A percentile compares a stretch with the other conserved stretches of the same genome.
These are phyloP conservation scores for Babesia bigemina DNA, from an alignment of 169 alveolate species.

Conservation along the genomic window DNA sequence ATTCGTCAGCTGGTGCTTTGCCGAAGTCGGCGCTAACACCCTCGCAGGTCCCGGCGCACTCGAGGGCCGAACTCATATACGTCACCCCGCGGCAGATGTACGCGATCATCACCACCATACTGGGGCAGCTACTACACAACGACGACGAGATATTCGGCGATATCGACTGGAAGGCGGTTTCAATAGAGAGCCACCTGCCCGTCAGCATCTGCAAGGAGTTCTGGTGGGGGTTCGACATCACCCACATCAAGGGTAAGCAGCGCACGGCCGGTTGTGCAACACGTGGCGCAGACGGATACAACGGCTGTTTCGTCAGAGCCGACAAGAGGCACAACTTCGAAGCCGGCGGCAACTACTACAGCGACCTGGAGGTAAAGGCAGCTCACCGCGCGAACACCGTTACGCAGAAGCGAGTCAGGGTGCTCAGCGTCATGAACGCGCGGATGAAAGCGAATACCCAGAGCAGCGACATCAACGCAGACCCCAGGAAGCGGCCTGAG, in stretches of 20 bases:
- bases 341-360: conserved; percentile 30
- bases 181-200: conserved; percentile 33
- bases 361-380: conserved; percentile 35
- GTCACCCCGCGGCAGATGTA: neutral
- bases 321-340: conserved; percentile 43
- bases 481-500: neutral
- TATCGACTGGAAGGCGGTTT: conserved; percentile 56
- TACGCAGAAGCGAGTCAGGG: conserved; percentile 43
- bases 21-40: neutral
- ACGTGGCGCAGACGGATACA: conserved; percentile 14
- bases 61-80: neutral
- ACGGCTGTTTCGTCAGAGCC: conserved; percentile 34
- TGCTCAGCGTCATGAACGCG: neutral
- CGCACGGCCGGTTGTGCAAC: neutral
- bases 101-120: neutral
- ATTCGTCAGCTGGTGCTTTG: neutral
- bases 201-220: conserved; percentile 44
- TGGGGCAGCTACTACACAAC: neutral
- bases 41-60: neutral
- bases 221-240: conserved; percentile 62
- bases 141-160: conserved; percentile 12
- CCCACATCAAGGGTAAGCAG: conserved; percentile 41
- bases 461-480: neutral
- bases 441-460: neutral
- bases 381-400: neutral